Base-by-base conservation (phyloP, 345 rosid species). In the Chamaenerion angustifolium region DNA sequence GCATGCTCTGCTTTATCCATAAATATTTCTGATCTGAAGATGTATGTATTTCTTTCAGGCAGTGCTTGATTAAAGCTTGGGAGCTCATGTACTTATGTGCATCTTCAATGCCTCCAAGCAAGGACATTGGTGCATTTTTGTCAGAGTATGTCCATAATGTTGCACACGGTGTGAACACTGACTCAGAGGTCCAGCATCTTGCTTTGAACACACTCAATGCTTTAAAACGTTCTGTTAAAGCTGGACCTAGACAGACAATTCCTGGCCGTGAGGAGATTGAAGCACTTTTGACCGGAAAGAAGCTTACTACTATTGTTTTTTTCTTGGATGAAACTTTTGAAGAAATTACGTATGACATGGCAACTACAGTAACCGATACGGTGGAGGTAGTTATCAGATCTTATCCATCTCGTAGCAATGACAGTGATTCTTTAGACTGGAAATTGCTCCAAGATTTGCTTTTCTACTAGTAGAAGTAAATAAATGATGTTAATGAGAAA, bases 231-330 rank as follows among this genome's bases (percentile, higher is more conserved):
- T 82, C 98, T 62, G 85, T 84, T 40, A 92, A 92, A 70, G 89
- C 93, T 71, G 98, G 98, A 60, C 95, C 96, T 3, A 74, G 96
- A 56, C 85, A 82, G 60, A 75, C 76, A 35, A 78, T 77, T 59
- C 98, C 98, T 9, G 95, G 82, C 10, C 93, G 90, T 51, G 98
- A 87, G 71, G 98, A 92, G 67, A 82, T 87, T 64, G 98, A 92
- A 74, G 89, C 95, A 57, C 85, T 84, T 59, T 61, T 92, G 52
- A 92, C 88, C 2, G 82, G 76, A 50, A 64, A 89, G 57, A 92
- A 82, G 78, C 89, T 92, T 41, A 92, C 96, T 9, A 87, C 96
- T 43, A 92, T 87, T 12, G 98, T 87, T 46, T 92, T 86, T 65
- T 92, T 92, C 71, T 66, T 92, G 59, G 96, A 92, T 62, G 98